A percentile compares a stretch with the other conserved stretches of the same genome.
These are phyloP conservation scores for Saccharomycopsis synnaedendra DNA, from an alignment of 805 yeast genomes.

Conservation along the genomic window DNA sequence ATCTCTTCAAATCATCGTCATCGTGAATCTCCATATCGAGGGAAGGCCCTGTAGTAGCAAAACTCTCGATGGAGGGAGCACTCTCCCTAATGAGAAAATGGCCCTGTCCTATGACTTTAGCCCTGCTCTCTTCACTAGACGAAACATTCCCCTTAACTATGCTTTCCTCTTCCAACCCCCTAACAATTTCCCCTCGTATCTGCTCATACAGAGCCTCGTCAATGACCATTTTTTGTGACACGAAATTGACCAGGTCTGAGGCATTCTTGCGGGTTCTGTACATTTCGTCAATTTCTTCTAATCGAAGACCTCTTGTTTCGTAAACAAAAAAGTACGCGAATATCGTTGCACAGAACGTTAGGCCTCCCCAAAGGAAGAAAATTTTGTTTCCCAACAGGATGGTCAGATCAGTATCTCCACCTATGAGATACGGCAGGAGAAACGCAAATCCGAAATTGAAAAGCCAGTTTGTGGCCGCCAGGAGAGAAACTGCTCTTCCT, in stretches of 20 bases:
- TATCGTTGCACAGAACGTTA: slow-evolving; percentile 46
- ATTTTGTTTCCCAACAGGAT: slow-evolving; percentile 62
- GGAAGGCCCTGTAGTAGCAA: neutral
- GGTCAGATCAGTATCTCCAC: slow-evolving; percentile 40
- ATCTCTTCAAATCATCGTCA: slow-evolving; percentile 4
- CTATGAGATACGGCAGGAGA: slow-evolving; percentile 65
- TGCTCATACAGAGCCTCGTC: slow-evolving; percentile 4
- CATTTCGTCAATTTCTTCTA: slow-evolving; percentile 75
- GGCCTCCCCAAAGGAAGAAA: slow-evolving; percentile 73
- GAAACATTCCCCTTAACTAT: too few relatives aligned
- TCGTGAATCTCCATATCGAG: neutral
- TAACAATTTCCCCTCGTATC: neutral
- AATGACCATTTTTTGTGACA: neutral
- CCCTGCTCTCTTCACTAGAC: too few relatives aligned
- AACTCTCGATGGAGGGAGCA: slow-evolving; percentile 4
- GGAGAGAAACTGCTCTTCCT: slow-evolving; percentile 64
- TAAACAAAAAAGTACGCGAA: slow-evolving; percentile 59
- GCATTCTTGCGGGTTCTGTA: slow-evolving; percentile 42
- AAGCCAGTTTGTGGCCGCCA: slow-evolving; percentile 74
- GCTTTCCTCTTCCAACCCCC: too few relatives aligned
- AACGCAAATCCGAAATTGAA: slow-evolving; percentile 67
- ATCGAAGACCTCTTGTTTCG: slow-evolving; percentile 69
- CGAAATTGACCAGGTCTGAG: slow-evolving; percentile 7
- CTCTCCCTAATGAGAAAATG: neutral
- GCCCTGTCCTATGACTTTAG: too few relatives aligned